Conservation (phyloP, 1,139 yeast genomes). For the Trichomonascaceae sp. region DNA sequence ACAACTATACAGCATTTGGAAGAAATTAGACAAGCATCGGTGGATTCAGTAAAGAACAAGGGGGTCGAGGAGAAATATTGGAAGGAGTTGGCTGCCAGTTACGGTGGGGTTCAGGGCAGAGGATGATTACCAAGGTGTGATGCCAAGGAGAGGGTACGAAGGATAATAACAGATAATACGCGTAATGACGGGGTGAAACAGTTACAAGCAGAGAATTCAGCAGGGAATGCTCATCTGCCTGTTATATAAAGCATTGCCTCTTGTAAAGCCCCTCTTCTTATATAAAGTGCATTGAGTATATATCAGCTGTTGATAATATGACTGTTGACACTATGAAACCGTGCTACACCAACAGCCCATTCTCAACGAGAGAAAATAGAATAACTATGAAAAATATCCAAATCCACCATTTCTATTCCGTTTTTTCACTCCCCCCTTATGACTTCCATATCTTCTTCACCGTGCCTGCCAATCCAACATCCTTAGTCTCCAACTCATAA, state of each 20-base stretch:
- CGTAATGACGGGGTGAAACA: no score
- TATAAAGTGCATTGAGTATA: no score
- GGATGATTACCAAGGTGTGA: no score
- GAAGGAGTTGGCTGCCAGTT: background rate
- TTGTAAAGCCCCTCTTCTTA: no score
- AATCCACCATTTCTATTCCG: background rate
- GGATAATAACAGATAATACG: no score
- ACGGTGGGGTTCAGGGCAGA: background rate
- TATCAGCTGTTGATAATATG: no score
- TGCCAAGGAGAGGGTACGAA: no score
- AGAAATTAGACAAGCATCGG: background rate
- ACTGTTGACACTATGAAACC: no score
- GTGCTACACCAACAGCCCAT: no score
- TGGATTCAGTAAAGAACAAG: background rate
- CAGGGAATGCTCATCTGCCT: no score
- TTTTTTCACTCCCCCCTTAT: constrained; percentile 16
- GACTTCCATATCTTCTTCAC: constrained; percentile 39
- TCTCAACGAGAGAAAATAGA: background rate
- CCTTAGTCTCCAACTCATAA: constrained; percentile 74
- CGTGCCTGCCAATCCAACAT: constrained; percentile 48
- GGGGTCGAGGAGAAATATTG: background rate
- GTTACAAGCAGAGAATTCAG: no score
- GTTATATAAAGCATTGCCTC: no score
- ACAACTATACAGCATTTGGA: background rate
- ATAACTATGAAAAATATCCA: background rate